A percentile compares a stretch with the other conserved stretches of the same genome.
These are phyloP conservation scores for Colletotrichum sp. DNA, from an alignment of 2,329 filamentous ascomycete species.

Conservation along the genomic window DNA sequence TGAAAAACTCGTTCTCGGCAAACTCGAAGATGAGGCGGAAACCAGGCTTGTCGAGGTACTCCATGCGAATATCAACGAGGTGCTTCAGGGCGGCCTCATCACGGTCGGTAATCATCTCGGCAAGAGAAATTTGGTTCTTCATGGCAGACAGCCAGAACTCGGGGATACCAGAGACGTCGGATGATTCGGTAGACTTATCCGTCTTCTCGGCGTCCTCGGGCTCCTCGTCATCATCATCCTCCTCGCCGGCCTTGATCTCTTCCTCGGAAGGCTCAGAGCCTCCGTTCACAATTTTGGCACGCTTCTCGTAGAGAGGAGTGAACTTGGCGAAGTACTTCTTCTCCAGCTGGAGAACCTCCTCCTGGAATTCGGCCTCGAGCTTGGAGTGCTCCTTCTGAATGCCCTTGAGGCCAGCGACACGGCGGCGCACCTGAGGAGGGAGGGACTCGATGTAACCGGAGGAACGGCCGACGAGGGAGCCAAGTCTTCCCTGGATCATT, in stretches of 20 bases:
- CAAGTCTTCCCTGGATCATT: slow-evolving; percentile 97
- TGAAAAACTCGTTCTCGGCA: slow-evolving; percentile 93
- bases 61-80: slow-evolving; percentile 94
- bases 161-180: slow-evolving; percentile 79
- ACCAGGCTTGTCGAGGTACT: slow-evolving; percentile 97
- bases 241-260: slow-evolving; percentile 86
- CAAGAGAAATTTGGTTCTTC: slow-evolving; percentile 98
- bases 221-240: slow-evolving; percentile 73
- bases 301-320: slow-evolving; percentile 95
- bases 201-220: slow-evolving; percentile 59
- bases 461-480: slow-evolving; percentile 89
- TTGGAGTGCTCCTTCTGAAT: slow-evolving; percentile 99
- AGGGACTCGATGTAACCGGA: slow-evolving; percentile 98
- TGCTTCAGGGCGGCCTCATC: slow-evolving; percentile 93
- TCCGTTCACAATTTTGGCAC: slow-evolving; percentile 91
- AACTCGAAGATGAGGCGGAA: slow-evolving; percentile 99
- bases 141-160: slow-evolving; percentile 99
- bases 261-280: slow-evolving; percentile 82
- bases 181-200: slow-evolving; percentile 57
- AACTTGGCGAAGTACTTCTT: slow-evolving; percentile 99
- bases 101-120: slow-evolving; percentile 98
- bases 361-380: slow-evolving; percentile 97
- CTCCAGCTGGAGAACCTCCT: slow-evolving; percentile 96
- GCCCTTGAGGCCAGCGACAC: slow-evolving; percentile 93
- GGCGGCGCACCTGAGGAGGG: slow-evolving; percentile 85